Evolutionary conservation across 2,329 filamentous ascomycete species (phyloP), one percentile per base, ranked within the genome.

Genomic region (Fusarium beomiforme): DNA sequence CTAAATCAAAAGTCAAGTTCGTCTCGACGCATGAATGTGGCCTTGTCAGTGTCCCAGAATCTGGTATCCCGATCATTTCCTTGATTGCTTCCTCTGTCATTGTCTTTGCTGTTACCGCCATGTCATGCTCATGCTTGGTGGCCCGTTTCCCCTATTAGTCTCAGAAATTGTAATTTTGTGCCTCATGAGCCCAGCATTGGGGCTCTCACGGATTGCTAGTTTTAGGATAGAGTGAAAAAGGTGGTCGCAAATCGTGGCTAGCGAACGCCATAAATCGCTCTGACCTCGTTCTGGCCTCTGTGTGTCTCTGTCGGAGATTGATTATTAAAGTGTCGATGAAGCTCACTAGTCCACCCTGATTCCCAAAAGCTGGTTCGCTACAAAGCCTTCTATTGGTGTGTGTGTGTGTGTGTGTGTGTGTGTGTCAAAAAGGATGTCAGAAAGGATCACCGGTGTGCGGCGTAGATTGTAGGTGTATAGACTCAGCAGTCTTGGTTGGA

Each of bases 251-350:
- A 63, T 59, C 39, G 49, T 54, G 39, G 43, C 59, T 66, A 54
- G 41, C 29, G 51, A 51, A 69, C 69, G 59, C 69, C 69, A 72
- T 55, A 66, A 44, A 53, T 65, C 37, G 60, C 55, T 59, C 66
- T 66, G 56, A 51, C 43, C 66, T 70, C 50, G 56, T 41, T 41
- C 43, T 60, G 26, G 44, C 42, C 41, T 49, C 46, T 29, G 33
- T 33, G 41, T 43, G 29, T 55, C 26, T n/a, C 26, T n/a, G 57
- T 51, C 44, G 29, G 64, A 59, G n/a, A 44, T 54, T 58, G 61
- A 58, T 54, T 43, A 39, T 33, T 47, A 31, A 36, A 56, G 42
- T 24, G 49, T 42, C 49, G 58, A 51, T 54, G 26, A 71, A 47
- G 33, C 41, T 47, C 44, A 44, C 57, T 64, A 46, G 56, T 41